Conservation (phyloP, 257 asterid genomes). For the Lycium ferocissimum region DNA sequence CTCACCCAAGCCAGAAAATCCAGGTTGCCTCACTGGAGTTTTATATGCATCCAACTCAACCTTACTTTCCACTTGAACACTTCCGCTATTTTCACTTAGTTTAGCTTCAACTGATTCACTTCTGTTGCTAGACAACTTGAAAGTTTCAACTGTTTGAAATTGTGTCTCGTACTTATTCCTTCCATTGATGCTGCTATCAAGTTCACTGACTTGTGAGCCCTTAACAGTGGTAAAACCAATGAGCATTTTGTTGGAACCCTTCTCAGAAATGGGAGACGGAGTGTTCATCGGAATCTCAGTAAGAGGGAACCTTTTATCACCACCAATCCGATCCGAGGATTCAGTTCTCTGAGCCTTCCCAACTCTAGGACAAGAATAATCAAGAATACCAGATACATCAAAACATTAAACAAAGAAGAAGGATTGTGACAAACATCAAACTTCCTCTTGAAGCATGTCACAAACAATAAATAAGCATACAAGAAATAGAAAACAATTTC, state of each 20-base stretch:
- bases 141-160: slow-evolving; percentile 21
- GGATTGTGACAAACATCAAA: neutral
- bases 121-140: slow-evolving; percentile 23
- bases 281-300: slow-evolving; percentile 55
- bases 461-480: neutral
- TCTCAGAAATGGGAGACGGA: slow-evolving; percentile 37
- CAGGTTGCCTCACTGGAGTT: slow-evolving; percentile 50
- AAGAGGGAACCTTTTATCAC: slow-evolving; percentile 60
- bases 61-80: slow-evolving; percentile 38
- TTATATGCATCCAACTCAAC: slow-evolving; percentile 33
- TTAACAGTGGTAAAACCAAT: slow-evolving; percentile 10
- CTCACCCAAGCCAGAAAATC: slow-evolving; percentile 39
- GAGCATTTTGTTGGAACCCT: slow-evolving; percentile 31
- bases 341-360: slow-evolving; percentile 44
- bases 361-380: slow-evolving; percentile 44
- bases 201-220: slow-evolving; percentile 11
- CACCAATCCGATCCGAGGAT: slow-evolving; percentile 36
- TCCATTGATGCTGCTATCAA: slow-evolving; percentile 28
- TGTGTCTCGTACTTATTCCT: slow-evolving; percentile 18
- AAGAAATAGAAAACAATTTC: neutral
- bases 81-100: slow-evolving; percentile 30
- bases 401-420: slow-evolving; percentile 18
- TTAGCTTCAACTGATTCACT: slow-evolving; percentile 38
- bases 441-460: neutral
- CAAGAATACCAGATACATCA: slow-evolving; percentile 1